phyloP scores from a whole-genome alignment of 2,329 filamentous ascomycete genomes.

The Cordyceps militaris region DNA sequence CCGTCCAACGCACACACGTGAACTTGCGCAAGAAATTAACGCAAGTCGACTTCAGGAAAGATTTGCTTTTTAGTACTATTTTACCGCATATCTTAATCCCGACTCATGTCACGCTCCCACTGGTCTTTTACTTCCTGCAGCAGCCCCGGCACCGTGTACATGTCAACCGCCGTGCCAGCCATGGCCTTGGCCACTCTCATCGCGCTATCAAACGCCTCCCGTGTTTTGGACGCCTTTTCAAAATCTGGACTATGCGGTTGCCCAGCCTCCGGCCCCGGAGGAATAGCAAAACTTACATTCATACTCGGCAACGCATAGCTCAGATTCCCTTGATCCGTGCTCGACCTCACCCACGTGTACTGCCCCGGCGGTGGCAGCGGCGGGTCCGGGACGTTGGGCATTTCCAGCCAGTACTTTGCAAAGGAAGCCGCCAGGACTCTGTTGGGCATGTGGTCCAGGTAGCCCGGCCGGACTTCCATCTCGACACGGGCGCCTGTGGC shows the following conservation, averaged over 20 bases:
- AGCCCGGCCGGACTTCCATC: slow-evolving; percentile 32
- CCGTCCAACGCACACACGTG: not conserved
- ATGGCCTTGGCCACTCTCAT: slow-evolving; percentile 20
- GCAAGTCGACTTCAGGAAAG: not conserved
- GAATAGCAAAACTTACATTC: slow-evolving; percentile 45
- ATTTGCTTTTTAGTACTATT: not conserved
- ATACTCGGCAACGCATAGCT: slow-evolving; percentile 51
- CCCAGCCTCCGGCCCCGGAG: slow-evolving; percentile 24
- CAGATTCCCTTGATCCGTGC: slow-evolving; percentile 53
- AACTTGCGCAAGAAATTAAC: not conserved
- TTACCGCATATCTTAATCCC: not conserved
- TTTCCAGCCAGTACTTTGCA: slow-evolving; percentile 35
- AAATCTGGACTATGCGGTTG: slow-evolving; percentile 20
- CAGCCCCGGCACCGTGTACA: slow-evolving; percentile 17
- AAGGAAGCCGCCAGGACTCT: slow-evolving; percentile 38
- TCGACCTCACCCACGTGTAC: slow-evolving; percentile 43
- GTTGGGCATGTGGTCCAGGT: slow-evolving; percentile 50
- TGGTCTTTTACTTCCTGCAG: slow-evolving; percentile 18
- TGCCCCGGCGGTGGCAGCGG: slow-evolving; percentile 28
- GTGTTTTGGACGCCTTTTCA: slow-evolving; percentile 18
- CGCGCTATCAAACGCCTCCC: slow-evolving; percentile 18
- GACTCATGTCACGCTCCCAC: slow-evolving; percentile 19
- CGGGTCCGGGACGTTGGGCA: slow-evolving; percentile 24
- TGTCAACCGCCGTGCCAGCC: slow-evolving; percentile 20
- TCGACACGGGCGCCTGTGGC: slow-evolving; percentile 41